Base-by-base conservation (phyloP, 768 basidiomycete genomes). In the Suillus placidus region DNA sequence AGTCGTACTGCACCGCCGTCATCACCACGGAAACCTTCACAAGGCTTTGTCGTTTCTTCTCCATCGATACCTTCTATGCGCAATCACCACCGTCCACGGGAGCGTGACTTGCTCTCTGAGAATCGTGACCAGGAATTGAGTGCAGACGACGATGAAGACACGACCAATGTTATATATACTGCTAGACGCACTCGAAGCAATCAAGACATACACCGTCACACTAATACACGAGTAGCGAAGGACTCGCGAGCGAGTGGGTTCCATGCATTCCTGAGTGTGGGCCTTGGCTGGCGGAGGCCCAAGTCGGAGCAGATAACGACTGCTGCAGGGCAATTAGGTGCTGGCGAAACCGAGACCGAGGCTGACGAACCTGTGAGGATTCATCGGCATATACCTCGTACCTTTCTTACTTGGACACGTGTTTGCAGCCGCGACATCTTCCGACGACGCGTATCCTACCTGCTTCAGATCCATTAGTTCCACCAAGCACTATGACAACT, bases 331-430 rank as follows among this genome's bases (percentile, higher is more conserved):
- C 79, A 80, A 63, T 71, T 79, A 47, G 87, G 90, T 67, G 89
- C 88, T 34, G 89, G 89, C 8, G 91, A 92, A 77, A 92, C 91
- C 0, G 91, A 93, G 72, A 92, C 91, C 0, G 91, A 93, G 72
- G 81, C 85, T 14, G 91, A 92, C 70, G 91, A 92, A 71, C 87
- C 87, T 42, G 91, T 92, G 72, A 79, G 90, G 60, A 66, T 10
- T 56, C 49, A 40, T 67, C 54, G 3, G 64, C 58, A 72, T 35
- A 18, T 54, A 49, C 23, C 40, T 68, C 23, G 58, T 49, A 56
- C 56, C 42, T 38, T 30, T 62, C 55, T 56, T 64, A 32, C 49
- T 42, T 42, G 18, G 40, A 42, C 10, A 30, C 18, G 26, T 60
- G 12, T 32, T 51, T 38, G 32, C 67, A 90, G 90, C 84, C 87